Percentiles rank a stretch among this genome's conserved stretches.
Evolutionary conservation across 176 grass and related monocot species (phyloP).

Genomic region (Otatea glauca): DNA sequence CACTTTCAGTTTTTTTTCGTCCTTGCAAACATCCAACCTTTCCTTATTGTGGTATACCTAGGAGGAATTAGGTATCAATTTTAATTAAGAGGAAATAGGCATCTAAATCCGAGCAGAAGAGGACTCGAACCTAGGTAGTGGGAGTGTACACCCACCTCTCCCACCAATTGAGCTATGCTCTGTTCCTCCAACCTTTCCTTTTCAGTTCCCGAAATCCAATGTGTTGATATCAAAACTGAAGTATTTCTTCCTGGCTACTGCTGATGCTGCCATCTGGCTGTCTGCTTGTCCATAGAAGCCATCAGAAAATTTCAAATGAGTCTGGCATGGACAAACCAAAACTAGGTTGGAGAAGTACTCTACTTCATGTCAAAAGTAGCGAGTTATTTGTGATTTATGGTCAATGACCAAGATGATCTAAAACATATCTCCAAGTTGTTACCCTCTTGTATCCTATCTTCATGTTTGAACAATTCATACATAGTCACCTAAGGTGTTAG

Average conservation of each 20-base stretch:
- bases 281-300: not conserved
- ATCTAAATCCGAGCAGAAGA: no score
- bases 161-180: no score
- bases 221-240: not conserved
- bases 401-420: not conserved
- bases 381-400: not conserved
- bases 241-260: not conserved
- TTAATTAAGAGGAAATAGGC: no score
- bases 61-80: no score
- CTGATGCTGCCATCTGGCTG: not conserved
- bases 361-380: not conserved
- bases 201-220: not conserved
- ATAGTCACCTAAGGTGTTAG: not conserved
- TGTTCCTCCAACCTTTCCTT: not conserved
- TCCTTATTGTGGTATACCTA: not conserved
- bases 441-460: not conserved
- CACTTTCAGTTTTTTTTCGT: not conserved
- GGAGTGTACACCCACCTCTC: no score
- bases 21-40: not conserved
- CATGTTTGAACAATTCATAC: not conserved
- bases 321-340: not conserved
- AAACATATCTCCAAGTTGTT: not conserved
- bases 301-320: constrained; percentile 2
- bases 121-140: no score
- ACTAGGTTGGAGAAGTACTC: not conserved